Conservation (phyloP, 2,329 filamentous ascomycete species). For the Magnaporthiopsis incrustans region DNA sequence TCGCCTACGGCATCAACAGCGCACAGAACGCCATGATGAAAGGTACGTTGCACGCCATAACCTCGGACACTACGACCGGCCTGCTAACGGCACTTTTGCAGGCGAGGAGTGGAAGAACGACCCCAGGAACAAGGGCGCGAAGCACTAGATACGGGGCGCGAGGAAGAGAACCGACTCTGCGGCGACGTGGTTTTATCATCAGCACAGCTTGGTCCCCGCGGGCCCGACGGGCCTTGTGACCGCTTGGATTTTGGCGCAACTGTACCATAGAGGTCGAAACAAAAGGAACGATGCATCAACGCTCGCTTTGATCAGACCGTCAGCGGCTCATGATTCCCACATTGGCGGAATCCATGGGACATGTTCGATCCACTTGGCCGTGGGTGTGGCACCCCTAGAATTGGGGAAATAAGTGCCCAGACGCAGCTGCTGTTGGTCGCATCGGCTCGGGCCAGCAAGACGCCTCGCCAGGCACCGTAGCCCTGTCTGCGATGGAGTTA, state of each 20-base stretch:
- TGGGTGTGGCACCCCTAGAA: no score
- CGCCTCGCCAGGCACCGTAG: no score
- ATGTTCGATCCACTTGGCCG: background rate
- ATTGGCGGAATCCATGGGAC: background rate
- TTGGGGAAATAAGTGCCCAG: no score
- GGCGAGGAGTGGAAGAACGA: conserved; percentile 97
- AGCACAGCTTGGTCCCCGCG: background rate
- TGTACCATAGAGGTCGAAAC: conserved; percentile 10
- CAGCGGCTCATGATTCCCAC: no score
- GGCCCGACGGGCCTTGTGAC: background rate
- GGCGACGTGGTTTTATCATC: background rate
- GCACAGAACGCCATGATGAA: conserved; percentile 68
- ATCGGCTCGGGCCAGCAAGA: no score
- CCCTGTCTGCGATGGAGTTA: no score
- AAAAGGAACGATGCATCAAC: background rate
- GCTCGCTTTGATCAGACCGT: background rate
- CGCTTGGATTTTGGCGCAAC: conserved; percentile 1
- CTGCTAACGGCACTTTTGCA: conserved; percentile 28
- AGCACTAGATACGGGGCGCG: conserved; percentile 20
- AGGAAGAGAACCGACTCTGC: background rate
- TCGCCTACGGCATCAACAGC: conserved; percentile 88
- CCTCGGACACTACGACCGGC: conserved; percentile 6
- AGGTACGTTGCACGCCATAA: conserved; percentile 45
- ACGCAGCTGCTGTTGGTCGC: no score
- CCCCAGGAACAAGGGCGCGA: conserved; percentile 70